Percentiles rank a stretch among this genome's conserved stretches.
Conservation (phyloP, 1,139 yeast genomes). For the Yamadazyma jaroonii region DNA sequence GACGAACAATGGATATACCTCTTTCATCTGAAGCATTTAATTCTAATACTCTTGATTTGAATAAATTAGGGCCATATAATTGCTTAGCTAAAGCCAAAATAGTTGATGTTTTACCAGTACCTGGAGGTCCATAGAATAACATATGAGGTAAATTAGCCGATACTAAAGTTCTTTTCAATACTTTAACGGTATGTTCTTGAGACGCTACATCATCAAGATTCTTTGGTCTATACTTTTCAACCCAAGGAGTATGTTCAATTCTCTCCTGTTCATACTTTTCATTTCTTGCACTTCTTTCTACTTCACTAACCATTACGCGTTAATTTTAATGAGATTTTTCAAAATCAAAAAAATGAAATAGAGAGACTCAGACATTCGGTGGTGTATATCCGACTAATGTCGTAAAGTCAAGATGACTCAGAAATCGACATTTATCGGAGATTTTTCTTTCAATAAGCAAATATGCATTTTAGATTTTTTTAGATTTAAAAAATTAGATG, state of each 20-base stretch:
- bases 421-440: too few relatives aligned
- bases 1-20: constrained; percentile 91
- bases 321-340: neutral
- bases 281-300: constrained; percentile 16
- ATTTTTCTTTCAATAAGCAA: too few relatives aligned
- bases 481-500: neutral
- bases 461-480: too few relatives aligned
- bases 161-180: constrained; percentile 73
- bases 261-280: constrained; percentile 40
- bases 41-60: constrained; percentile 79
- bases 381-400: too few relatives aligned
- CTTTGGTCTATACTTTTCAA: constrained; percentile 81
- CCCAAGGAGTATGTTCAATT: constrained; percentile 68
- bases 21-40: constrained; percentile 96
- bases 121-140: constrained; percentile 97
- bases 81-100: constrained; percentile 85
- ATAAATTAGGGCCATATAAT: constrained; percentile 67
- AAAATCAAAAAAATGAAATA: too few relatives aligned
- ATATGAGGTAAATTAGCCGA: constrained; percentile 90
- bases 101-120: constrained; percentile 95
- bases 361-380: constrained; percentile 1
- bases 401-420: too few relatives aligned
- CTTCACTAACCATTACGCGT: constrained; percentile 3
- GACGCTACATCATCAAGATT: constrained; percentile 83
- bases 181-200: constrained; percentile 85